These are phyloP conservation scores for Irpex lacteus DNA, from an alignment of 1,284 basidiomycete genomes.

Conservation along the genomic window DNA sequence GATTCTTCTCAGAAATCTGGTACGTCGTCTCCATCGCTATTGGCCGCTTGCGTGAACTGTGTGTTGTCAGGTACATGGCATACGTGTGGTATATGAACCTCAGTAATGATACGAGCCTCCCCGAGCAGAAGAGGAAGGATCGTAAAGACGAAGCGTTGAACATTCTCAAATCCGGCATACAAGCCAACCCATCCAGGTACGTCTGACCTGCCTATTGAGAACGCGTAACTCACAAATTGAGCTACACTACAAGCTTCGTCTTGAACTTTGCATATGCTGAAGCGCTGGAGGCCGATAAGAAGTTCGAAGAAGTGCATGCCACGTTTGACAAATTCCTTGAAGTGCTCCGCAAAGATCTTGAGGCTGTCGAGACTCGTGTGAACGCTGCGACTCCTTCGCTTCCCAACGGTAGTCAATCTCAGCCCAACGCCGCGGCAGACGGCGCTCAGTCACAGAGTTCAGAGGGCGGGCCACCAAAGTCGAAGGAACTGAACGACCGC, in stretches of 20 bases:
- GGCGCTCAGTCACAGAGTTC: slow-evolving; percentile 22
- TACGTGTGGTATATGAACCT: slow-evolving; percentile 49
- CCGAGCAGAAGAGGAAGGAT: slow-evolving; percentile 19
- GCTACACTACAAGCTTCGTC: slow-evolving; percentile 61
- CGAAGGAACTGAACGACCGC: slow-evolving; percentile 57
- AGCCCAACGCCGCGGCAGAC: not conserved
- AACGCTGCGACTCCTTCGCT: slow-evolving; percentile 40
- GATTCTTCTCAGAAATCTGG: slow-evolving; percentile 96
- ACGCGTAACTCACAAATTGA: not conserved
- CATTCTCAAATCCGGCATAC: slow-evolving; percentile 83
- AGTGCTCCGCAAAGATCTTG: slow-evolving; percentile 70
- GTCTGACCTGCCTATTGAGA: slow-evolving; percentile 5
- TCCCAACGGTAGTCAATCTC: slow-evolving; percentile 1
- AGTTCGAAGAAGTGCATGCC: slow-evolving; percentile 64
- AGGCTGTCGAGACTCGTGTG: slow-evolving; percentile 51
- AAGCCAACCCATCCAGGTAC: slow-evolving; percentile 84
- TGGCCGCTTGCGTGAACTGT: not conserved
- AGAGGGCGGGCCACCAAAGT: slow-evolving; percentile 45
- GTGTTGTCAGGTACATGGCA: no score
- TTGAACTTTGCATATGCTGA: slow-evolving; percentile 92
- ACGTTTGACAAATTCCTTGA: slow-evolving; percentile 73
- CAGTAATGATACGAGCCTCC: slow-evolving; percentile 44
- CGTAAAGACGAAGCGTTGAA: slow-evolving; percentile 73
- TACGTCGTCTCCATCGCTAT: slow-evolving; percentile 30
- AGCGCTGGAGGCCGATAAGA: slow-evolving; percentile 66